phyloP scores from a whole-genome alignment of 768 basidiomycete genomes.

The Suillus brevipes region DNA sequence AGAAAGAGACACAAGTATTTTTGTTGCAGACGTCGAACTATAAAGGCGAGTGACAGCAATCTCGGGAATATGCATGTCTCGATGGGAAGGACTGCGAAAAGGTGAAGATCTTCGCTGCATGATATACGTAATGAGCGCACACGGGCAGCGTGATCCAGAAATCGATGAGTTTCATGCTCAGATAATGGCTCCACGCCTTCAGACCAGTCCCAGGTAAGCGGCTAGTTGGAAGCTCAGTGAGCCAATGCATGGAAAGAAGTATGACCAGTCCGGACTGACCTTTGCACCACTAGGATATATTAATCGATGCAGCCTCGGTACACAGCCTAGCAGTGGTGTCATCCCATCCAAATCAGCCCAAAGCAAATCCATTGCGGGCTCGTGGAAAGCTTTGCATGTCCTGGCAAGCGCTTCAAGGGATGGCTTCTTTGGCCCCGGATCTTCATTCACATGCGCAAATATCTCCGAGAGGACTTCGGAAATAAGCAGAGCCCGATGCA shows the following conservation, averaged over 20 bases:
- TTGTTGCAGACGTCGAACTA: neutral
- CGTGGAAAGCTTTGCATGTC: neutral
- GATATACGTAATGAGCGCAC: neutral
- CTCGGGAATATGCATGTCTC: constrained; percentile 1
- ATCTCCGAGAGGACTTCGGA: neutral
- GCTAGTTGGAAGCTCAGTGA: neutral
- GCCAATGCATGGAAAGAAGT: neutral
- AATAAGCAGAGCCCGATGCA: neutral
- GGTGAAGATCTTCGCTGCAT: neutral
- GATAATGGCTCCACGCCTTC: neutral
- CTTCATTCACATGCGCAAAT: neutral
- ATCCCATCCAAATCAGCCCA: neutral
- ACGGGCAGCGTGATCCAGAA: neutral
- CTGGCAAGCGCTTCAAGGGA: neutral
- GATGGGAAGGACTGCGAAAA: neutral
- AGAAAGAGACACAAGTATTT: neutral
- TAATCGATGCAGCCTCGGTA: neutral
- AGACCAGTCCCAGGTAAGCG: neutral
- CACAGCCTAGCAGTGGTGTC: neutral
- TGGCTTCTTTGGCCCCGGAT: neutral
- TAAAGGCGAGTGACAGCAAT: neutral
- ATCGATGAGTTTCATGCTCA: neutral
- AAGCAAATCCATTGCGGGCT: neutral
- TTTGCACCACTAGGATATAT: neutral
- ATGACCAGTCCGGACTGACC: neutral